Conservation (phyloP, 1,284 basidiomycete genomes). For the Grifola frondosa region DNA sequence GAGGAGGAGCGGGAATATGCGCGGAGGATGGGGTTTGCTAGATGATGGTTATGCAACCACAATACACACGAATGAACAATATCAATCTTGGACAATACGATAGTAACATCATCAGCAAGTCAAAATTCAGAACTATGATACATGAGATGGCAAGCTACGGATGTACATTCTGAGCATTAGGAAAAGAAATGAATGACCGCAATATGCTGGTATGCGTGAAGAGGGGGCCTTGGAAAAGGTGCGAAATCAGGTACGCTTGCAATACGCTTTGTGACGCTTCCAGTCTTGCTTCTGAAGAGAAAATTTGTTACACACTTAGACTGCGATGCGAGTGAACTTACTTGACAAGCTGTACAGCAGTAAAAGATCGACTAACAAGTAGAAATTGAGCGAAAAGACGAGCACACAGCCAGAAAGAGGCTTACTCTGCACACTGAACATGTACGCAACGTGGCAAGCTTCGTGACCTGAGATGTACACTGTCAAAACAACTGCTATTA, state of each 20-base stretch:
- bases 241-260: slow-evolving; percentile 1
- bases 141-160: too few relatives aligned
- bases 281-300: slow-evolving; percentile 19
- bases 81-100: too few relatives aligned
- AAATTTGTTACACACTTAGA: not conserved
- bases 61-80: too few relatives aligned
- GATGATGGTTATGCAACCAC: too few relatives aligned
- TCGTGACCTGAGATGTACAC: too few relatives aligned
- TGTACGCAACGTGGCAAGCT: not conserved
- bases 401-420: too few relatives aligned
- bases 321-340: not conserved
- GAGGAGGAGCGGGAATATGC: slow-evolving; percentile 88
- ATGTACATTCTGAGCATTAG: too few relatives aligned
- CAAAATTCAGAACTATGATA: too few relatives aligned
- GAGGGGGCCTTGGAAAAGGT: not conserved
- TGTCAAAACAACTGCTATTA: too few relatives aligned
- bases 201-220: not conserved
- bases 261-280: slow-evolving; percentile 18
- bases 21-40: slow-evolving; percentile 90
- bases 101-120: too few relatives aligned
- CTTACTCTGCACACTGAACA: slow-evolving; percentile 7
- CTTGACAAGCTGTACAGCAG: slow-evolving; percentile 25
- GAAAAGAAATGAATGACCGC: too few relatives aligned
- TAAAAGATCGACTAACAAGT: slow-evolving; percentile 20
- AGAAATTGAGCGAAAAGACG: not conserved